Evolutionary conservation across 1,284 basidiomycete species (phyloP).

Genomic region (Meira miltonrushii): DNA sequence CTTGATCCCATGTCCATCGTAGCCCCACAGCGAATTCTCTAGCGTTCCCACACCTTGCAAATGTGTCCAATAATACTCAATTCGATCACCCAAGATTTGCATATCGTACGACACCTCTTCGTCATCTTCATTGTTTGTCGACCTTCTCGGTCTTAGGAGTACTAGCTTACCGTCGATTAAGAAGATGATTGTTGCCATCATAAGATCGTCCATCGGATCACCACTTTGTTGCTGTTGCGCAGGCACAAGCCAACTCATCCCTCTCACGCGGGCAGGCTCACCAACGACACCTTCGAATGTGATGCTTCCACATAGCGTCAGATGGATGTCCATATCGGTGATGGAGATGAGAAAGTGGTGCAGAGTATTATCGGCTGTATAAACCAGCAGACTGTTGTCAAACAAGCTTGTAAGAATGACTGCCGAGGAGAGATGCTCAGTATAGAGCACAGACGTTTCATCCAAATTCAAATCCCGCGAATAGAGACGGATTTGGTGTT

Average conservation of each 20-base stretch:
- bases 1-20: slow-evolving; percentile 80
- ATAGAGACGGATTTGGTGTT: slow-evolving; percentile 69
- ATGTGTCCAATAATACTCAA: slow-evolving; percentile 99
- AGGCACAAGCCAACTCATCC: slow-evolving; percentile 95
- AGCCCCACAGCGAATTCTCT: slow-evolving; percentile 96
- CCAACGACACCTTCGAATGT: slow-evolving; percentile 86
- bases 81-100: slow-evolving; percentile 89
- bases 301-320: slow-evolving; percentile 86
- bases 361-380: slow-evolving; percentile 91
- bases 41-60: slow-evolving; percentile 82
- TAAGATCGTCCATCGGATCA: slow-evolving; percentile 86
- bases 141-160: slow-evolving; percentile 60
- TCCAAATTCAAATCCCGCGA: slow-evolving; percentile 90
- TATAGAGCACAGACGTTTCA: slow-evolving; percentile 75
- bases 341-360: slow-evolving; percentile 88
- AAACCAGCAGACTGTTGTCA: slow-evolving; percentile 93
- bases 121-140: slow-evolving; percentile 58
- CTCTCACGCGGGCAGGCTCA: slow-evolving; percentile 76
- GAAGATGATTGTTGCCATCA: slow-evolving; percentile 91
- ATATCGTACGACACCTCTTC: slow-evolving; percentile 95
- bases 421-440: slow-evolving; percentile 67
- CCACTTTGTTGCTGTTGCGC: slow-evolving; percentile 84
- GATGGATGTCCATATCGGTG: slow-evolving; percentile 72
- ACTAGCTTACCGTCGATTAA: slow-evolving; percentile 90
- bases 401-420: slow-evolving; percentile 63